Base-by-base conservation (phyloP, 371 early-diverging fungal genomes). In the Nosema muscidifuracis region DNA sequence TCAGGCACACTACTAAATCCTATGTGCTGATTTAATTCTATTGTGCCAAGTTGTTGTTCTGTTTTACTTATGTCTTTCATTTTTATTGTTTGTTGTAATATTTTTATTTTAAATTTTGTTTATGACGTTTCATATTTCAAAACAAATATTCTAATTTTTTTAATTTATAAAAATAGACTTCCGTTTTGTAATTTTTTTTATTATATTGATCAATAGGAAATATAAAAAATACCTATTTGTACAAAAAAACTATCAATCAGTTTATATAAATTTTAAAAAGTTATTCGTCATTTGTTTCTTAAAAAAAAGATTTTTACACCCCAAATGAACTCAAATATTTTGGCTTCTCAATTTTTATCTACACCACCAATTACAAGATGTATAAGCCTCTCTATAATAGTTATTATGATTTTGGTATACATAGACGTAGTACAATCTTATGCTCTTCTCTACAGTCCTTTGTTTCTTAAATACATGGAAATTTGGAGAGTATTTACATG, bases 1-100 rank as follows among this genome's bases (percentile, higher is more conserved):
- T 94, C 92, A 63, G 99, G 97, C 71, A 94, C 87, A 83, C 91
- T 92, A 81, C 92, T 88, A 81, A 99, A 93, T 51, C 97, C 99
- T 26, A 81, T 70, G 10, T 28, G 10, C 1, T 69, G 26, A 20
- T 28, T 18, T 2, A 62, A 26, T n/a, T 57, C 53, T 18, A 75
- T 63, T 24, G 26, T 38, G 26, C 76, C 78, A 22, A 78, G 51
- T 26, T 74, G 40, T 40, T 38, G 10, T n/a, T 47, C n/a, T n/a
- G 47, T 10, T 4, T n/a, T 10, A 47, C 3, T n/a, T 47, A 10
- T 6, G 4, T 47, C n/a, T 47, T 47, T 47, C 47, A 47, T 47
- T 47, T 4, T 47, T 47, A 10, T 4, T 47, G 4, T n/a, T 47
- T 47, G n/a, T 47, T 47, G n/a, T n/a, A n/a, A n/a, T n/a, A n/a